phyloP scores from a whole-genome alignment of 352 stramenopile species.

The Aphanomyces euteiches region DNA sequence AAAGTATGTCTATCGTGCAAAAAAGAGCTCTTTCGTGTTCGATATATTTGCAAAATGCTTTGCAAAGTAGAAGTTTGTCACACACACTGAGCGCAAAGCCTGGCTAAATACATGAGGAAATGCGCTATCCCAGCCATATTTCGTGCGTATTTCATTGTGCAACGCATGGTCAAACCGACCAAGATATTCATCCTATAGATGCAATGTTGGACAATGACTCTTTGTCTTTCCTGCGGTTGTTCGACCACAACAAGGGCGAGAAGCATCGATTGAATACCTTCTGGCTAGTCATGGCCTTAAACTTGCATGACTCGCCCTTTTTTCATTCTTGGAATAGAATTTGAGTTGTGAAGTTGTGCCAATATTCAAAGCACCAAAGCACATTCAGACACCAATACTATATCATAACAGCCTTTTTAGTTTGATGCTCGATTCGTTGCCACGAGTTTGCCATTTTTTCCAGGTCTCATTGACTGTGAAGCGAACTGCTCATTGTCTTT shows the following conservation, averaged over 20 bases:
- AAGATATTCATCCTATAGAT: slow-evolving; percentile 33
- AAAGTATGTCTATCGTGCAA: neutral
- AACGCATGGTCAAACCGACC: slow-evolving; percentile 50
- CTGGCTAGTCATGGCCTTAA: neutral
- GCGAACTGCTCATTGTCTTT: no score
- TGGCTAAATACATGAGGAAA: slow-evolving; percentile 62
- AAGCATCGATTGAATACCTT: neutral
- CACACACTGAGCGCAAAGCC: slow-evolving; percentile 16
- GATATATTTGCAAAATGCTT: neutral
- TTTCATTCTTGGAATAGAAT: neutral
- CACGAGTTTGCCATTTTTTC: no score
- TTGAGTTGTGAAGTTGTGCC: neutral
- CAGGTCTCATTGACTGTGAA: no score
- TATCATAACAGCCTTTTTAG: no score
- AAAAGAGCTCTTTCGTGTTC: neutral
- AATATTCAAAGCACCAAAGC: no score
- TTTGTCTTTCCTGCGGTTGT: neutral
- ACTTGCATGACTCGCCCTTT: neutral
- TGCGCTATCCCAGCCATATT: slow-evolving; percentile 36
- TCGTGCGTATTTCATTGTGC: slow-evolving; percentile 40
- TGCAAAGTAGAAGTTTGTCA: neutral
- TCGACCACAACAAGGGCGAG: neutral
- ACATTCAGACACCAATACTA: no score
- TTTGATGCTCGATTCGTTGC: no score
- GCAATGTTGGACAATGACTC: neutral